Base-by-base conservation (phyloP, 179 eudicot species). In the Pouteria campechiana region DNA sequence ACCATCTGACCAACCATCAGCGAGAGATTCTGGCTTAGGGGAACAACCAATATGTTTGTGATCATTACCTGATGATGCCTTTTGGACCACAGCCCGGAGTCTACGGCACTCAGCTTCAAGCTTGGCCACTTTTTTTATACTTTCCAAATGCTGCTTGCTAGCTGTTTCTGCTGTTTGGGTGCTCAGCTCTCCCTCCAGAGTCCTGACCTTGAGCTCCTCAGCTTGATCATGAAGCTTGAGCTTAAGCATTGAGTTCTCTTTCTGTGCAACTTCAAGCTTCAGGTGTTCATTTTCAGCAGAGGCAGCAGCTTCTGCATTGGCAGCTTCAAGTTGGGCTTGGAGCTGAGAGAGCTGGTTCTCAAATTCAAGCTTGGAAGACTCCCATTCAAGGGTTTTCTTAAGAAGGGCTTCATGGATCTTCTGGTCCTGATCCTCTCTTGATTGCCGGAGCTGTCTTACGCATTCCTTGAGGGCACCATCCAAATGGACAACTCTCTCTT, bases 401-500 rank as follows among this genome's bases (percentile, higher is more conserved):
- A 49, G 40, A 22, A 82, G 43, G 32, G 64, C 70, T 57, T 75
- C 63, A 13, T 41, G 35, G 16, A 84, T 63, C 17, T 61, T 84
- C 42, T 64, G 60, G 37, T 77, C 81, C 28, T 84, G 92, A 47
- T 75, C 90, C 9, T 81, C 83, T 53, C 59, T 74, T 53, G 61
- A 68, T 41, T 72, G 86, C 37, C 95, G 64, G 1, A 81, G 76
- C 61, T 84, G 92, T 63, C 86, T 62, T 25, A 84, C 73, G 57
- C 95, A 84, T 70, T 84, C 95, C 58, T 75, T 84, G 16, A 81
- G 78, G 36, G 95, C 95, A 57, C 72, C 78, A 48, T 81, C 95
- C 7, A 83, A 75, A 43, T 76, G 85, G 61, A 60, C 63, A 14
- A 65, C 65, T 1, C 78, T 76, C 53, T 65, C 82, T 67, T 80